Evolutionary conservation across 2,329 filamentous ascomycete genomes (phyloP), one percentile per base, ranked within the genome.

Genomic region (Uncinocarpus reesii): DNA sequence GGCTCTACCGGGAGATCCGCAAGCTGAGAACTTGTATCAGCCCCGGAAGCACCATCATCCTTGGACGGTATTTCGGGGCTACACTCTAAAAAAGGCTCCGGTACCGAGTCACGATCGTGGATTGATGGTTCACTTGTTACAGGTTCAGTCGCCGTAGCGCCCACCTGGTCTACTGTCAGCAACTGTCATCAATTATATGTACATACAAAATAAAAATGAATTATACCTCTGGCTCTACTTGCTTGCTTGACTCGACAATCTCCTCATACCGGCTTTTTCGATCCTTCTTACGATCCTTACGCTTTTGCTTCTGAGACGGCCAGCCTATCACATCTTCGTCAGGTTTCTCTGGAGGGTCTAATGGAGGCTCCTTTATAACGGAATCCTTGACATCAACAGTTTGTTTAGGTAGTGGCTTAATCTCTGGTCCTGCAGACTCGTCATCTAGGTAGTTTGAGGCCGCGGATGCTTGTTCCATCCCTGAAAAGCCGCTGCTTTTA

Each of bases 21-120:
- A 11, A 32, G n/a, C 21, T 48, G 55, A 50, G 20, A 11, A 47
- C 51, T 41, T 8, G 24, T 13, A 44, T 47, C 48, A 35, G 58
- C 61, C 65, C 66, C 67, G 68, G 70, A 72, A 73, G 67, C 68
- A 69, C 67, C 63, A 62, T 63, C 55, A 60, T 60, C 57, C 65
- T 63, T 52, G 45, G 52, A 55, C 67, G 71, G 71, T 67, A 74
- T 74, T 75, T 78, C 77, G 74, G 74, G 76, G 76, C 75, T 70
- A 67, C 70, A 69, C 62, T 64, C 77, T 81, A 80, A 79, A 80
- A 80, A 80, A 80, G 77, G 74, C 68, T 72, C 61, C 10, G 24
- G n/a, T 7, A 15, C 7, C 2, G 13, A 23, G 10, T 38, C 16
- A 24, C 16, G n/a, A 18, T 41, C 15, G 10, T 28, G 11, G 23